Percentiles rank a stretch among this genome's conserved stretches.
phyloP scores from a whole-genome alignment of 2,329 filamentous ascomycete species.

The Lanzia echinophila region DNA sequence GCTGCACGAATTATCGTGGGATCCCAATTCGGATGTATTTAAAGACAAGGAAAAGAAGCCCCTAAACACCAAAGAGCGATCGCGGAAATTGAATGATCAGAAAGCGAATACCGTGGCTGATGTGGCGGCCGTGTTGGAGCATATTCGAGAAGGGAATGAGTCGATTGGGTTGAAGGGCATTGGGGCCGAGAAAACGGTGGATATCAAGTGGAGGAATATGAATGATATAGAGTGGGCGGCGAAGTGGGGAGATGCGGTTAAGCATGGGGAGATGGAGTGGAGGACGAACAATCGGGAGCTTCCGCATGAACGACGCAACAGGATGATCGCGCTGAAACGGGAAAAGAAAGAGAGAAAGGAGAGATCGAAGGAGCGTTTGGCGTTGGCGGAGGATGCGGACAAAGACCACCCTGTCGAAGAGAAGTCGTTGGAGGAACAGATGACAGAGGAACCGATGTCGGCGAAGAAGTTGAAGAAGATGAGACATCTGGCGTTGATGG shows the following conservation, averaged over 20 bases:
- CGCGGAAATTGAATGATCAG: constrained; percentile 50
- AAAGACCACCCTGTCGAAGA: background rate
- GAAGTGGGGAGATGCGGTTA: constrained; percentile 31
- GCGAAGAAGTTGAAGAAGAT: background rate
- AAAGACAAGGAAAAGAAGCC: background rate
- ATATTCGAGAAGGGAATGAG: constrained; percentile 3
- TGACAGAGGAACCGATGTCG: background rate
- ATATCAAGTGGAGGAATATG: constrained; percentile 32
- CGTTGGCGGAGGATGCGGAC: background rate
- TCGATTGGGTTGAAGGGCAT: constrained; percentile 7
- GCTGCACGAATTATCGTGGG: constrained; percentile 58
- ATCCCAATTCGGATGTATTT: constrained; percentile 13
- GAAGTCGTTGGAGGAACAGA: background rate
- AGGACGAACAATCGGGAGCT: background rate
- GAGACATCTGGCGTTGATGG: background rate
- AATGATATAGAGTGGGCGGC: constrained; percentile 33
- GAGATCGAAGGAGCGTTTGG: background rate
- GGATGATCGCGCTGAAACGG: background rate
- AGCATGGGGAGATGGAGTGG: constrained; percentile 21
- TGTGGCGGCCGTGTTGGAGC: constrained; percentile 41
- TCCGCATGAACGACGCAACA: background rate
- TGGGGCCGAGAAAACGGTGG: constrained; percentile 12
- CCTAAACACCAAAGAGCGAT: constrained; percentile 37
- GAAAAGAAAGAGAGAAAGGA: too few relatives aligned
- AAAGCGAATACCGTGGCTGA: constrained; percentile 57